These are phyloP conservation scores for Dichomitus squalens DNA, from an alignment of 1,284 basidiomycete species.

Conservation along the genomic window DNA sequence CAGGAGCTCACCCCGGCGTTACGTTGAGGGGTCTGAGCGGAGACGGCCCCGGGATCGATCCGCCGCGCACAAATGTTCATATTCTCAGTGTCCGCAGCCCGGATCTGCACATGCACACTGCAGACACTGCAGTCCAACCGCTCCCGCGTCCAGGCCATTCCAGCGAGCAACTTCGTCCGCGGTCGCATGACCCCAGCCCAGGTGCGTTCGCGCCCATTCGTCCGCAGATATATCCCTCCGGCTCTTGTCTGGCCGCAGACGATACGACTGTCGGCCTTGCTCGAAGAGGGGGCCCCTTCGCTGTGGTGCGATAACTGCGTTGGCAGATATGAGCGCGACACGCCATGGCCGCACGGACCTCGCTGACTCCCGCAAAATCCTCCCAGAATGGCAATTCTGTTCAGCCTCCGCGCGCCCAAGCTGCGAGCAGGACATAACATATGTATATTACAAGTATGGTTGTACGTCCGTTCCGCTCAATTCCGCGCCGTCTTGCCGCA, in stretches of 20 bases:
- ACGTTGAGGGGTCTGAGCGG: slow-evolving; percentile 22
- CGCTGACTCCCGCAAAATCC: neutral
- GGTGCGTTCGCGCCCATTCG: neutral
- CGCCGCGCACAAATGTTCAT: slow-evolving; percentile 4
- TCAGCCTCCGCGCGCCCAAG: neutral
- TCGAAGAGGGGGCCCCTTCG: too few relatives aligned
- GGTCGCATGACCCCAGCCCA: neutral
- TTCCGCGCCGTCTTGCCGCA: neutral
- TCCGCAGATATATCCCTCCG: neutral
- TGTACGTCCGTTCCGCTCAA: neutral
- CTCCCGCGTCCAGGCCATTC: slow-evolving; percentile 3
- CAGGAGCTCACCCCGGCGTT: slow-evolving; percentile 8
- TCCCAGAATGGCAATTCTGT: neutral
- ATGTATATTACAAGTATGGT: too few relatives aligned
- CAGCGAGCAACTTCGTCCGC: neutral
- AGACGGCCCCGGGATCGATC: slow-evolving; percentile 11
- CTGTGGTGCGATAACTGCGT: neutral
- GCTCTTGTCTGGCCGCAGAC: neutral
- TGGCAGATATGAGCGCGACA: neutral
- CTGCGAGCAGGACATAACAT: too few relatives aligned
- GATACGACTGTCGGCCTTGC: neutral
- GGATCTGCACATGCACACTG: too few relatives aligned
- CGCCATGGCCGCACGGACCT: neutral
- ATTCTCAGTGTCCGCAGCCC: slow-evolving; percentile 5
- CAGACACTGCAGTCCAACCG: too few relatives aligned